Evolutionary conservation across 176 grass and related monocot species (phyloP).

Genomic region (Oryza punctata): DNA sequence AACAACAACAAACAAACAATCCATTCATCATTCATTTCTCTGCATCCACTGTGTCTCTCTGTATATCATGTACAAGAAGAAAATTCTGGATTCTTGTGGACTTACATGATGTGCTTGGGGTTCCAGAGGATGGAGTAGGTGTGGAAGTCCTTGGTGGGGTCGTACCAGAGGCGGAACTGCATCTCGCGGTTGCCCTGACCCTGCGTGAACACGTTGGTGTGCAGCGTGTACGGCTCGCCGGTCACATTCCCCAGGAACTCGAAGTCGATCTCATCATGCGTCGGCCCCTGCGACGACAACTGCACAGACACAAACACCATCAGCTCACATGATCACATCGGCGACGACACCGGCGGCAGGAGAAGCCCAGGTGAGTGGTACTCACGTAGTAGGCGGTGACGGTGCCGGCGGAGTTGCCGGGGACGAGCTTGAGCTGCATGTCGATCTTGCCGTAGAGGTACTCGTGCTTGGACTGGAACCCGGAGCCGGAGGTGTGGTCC

Average conservation of each 20-base stretch:
- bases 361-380: too few species aligned
- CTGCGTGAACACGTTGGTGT: slow-evolving; percentile 89
- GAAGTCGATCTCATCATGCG: slow-evolving; percentile 87
- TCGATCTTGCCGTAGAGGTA: slow-evolving; percentile 95
- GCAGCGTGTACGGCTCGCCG: slow-evolving; percentile 77
- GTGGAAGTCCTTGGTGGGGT: slow-evolving; percentile 86
- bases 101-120: slow-evolving; percentile 84
- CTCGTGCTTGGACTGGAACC: slow-evolving; percentile 83
- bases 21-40: background rate
- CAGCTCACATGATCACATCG: background rate
- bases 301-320: slow-evolving; percentile 15
- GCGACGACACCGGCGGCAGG: too few species aligned
- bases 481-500: slow-evolving; percentile 68
- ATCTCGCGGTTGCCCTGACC: slow-evolving; percentile 75
- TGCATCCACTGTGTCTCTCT: too few species aligned
- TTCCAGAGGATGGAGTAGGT: slow-evolving; percentile 96
- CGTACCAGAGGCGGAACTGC: slow-evolving; percentile 91
- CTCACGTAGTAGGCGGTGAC: slow-evolving; percentile 87
- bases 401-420: slow-evolving; percentile 86
- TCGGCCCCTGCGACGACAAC: slow-evolving; percentile 73
- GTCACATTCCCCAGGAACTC: slow-evolving; percentile 85
- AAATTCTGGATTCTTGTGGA: too few species aligned
- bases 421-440: slow-evolving; percentile 83
- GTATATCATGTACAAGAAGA: background rate
- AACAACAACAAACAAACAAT: too few species aligned